Evolutionary conservation across 2,329 filamentous ascomycete genomes (phyloP).

Genomic region (Coniella vitis): DNA sequence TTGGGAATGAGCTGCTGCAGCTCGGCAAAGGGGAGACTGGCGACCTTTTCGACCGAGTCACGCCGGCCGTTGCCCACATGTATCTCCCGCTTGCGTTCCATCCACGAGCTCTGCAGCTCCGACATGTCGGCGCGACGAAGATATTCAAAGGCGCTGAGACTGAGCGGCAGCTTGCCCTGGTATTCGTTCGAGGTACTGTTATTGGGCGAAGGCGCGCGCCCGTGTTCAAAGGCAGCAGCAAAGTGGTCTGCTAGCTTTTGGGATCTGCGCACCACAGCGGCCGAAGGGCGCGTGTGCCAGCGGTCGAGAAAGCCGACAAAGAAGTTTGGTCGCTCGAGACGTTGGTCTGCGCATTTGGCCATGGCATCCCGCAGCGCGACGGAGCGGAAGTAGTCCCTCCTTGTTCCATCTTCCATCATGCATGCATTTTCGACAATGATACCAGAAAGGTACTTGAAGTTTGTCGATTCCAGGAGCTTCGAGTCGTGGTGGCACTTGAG

Average conservation of each 20-base stretch:
- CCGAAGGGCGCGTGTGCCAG: constrained; percentile 27
- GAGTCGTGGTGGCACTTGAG: constrained; percentile 21
- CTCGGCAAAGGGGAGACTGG: constrained; percentile 19
- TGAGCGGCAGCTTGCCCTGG: constrained; percentile 13
- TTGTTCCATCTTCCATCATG: constrained; percentile 32
- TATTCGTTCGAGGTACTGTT: neutral
- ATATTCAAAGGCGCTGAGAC: constrained; percentile 30
- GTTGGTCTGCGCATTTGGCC: constrained; percentile 23
- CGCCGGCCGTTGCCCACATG: constrained; percentile 11
- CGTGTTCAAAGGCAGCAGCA: constrained; percentile 28
- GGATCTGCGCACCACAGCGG: constrained; percentile 29
- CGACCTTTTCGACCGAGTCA: constrained; percentile 15
- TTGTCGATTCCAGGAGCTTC: constrained; percentile 18
- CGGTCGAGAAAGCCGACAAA: constrained; percentile 31
- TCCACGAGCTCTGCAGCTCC: constrained; percentile 26
- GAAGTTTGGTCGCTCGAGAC: constrained; percentile 26
- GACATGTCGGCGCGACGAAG: constrained; percentile 26
- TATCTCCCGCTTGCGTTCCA: constrained; percentile 21
- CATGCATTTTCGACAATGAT: constrained; percentile 35
- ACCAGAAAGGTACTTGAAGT: constrained; percentile 28
- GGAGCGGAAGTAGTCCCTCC: constrained; percentile 37
- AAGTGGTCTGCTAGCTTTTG: constrained; percentile 31
- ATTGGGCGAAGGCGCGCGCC: constrained; percentile 16
- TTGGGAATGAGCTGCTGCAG: constrained; percentile 22
- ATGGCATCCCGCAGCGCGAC: constrained; percentile 27